Evolutionary conservation across 1,284 basidiomycete species (phyloP).

Genomic region (Waitea zeae): DNA sequence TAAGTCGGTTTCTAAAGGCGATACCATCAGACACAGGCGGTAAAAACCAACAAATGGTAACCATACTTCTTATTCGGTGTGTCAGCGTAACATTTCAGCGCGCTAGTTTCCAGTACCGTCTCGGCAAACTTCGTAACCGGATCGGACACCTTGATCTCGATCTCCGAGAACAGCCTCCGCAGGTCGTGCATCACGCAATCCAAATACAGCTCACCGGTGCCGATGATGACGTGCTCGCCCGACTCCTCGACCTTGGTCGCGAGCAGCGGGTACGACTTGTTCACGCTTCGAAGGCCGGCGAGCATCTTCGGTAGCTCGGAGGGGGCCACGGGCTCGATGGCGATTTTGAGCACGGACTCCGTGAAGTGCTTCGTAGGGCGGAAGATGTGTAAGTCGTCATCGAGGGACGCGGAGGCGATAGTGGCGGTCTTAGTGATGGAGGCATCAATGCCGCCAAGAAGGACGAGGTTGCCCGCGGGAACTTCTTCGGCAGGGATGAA

Average conservation of each 20-base stretch:
- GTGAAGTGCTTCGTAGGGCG: conserved; percentile 92
- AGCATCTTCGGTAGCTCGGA: conserved; percentile 99
- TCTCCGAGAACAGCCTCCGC: conserved; percentile 84
- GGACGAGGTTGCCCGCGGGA: conserved; percentile 83
- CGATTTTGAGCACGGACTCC: conserved; percentile 94
- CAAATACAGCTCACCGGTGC: conserved; percentile 93
- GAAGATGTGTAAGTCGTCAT: conserved; percentile 88
- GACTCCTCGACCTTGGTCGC: conserved; percentile 96
- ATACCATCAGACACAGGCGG: no score
- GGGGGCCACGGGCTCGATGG: conserved; percentile 94
- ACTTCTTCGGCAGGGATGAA: conserved; percentile 79
- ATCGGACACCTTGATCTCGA: conserved; percentile 99
- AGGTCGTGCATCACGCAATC: conserved; percentile 97
- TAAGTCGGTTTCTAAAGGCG: conserved; percentile 95
- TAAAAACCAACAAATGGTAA: conserved; percentile 4
- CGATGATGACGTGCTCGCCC: conserved; percentile 93
- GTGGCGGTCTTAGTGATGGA: conserved; percentile 96
- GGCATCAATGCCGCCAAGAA: conserved; percentile 85
- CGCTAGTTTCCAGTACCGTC: conserved; percentile 95
- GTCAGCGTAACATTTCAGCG: conserved; percentile 95
- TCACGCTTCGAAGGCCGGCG: conserved; percentile 88
- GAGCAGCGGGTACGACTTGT: conserved; percentile 93
- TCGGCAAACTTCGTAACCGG: conserved; percentile 98
- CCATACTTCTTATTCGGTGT: conserved; percentile 96
- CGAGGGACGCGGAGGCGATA: conserved; percentile 52